Evolutionary conservation across 768 basidiomycete genomes (phyloP), one percentile per base, ranked within the genome.

Genomic region (Punctularia strigosozonata): DNA sequence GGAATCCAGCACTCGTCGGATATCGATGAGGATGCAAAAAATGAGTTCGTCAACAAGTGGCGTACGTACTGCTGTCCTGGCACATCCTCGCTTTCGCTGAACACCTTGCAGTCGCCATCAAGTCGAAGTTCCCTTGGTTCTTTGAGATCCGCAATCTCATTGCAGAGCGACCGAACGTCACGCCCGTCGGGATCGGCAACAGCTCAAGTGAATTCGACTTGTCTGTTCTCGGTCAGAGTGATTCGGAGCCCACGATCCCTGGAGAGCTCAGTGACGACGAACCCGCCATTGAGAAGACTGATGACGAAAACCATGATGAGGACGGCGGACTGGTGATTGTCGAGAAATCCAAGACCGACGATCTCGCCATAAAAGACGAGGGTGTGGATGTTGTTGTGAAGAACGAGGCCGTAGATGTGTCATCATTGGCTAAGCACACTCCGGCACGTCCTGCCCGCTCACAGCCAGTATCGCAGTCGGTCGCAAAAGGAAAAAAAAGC

Each of bases 11-110:
- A 12, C 3, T 31, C 17, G 22, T 25, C 20, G 4, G 30, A 42
- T 17, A 39, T 35, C 6, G 20, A 30, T 6, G 28, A 17, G 23
- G 14, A 28, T 13, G 3, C 4, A 25, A n/a, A 44, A n/a, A 35
- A 30, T 15, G 20, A 34, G 5, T 40, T 44, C 21, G 23, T 21
- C 1, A 44, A 44, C 28, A 44, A 40, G n/a, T 44, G 43, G 43
- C 2, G 43, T 44, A 31, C 8, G 43, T 44, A 14, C 15, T 4
- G 8, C 14, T 19, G 5, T 7, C 4, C 15, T 22, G 17, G 6
- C 22, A 14, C 15, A 28, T 8, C 15, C 26, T 28, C 8, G 26
- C 26, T 8, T 15, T 28, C 26, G 15, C 26, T 28, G 26, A 8
- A 28, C 26, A 15, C 8, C 10, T 28, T n/a, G 26, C 15, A 28